Evolutionary conservation across 371 early-diverging fungal species (phyloP), one percentile per base, ranked within the genome.

Genomic region (Parasitella parasitica): DNA sequence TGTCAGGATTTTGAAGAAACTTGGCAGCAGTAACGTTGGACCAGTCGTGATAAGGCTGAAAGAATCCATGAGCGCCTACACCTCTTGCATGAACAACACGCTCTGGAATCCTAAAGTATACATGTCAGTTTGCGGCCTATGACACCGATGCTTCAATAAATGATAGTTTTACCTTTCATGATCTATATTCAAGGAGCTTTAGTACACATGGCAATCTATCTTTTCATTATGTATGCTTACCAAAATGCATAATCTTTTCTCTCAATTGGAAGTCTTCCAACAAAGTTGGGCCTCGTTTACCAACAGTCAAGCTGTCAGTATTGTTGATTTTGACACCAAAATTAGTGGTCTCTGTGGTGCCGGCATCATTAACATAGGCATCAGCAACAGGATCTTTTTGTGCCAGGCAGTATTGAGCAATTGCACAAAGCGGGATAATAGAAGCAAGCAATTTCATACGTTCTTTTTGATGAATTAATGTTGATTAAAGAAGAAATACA

Each of bases 71-170:
- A 13, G 78, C 84, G 55, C 78, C 87, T 1, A 73, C 64, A 8
- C 85, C 86, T 32, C 79, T 54, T 11, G 86, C 84, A 68, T 86
- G 83, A 24, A 84, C 83, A 11, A 73, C 82, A 39, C 81, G 65
- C 55, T 86, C 84, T 39, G 86, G 83, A 28, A 86, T 83, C 53
- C 83, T 46, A 46, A n/a, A n/a, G n/a, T n/a, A n/a, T n/a, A n/a
- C n/a, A n/a, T n/a, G n/a, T n/a, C n/a, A n/a, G n/a, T n/a, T n/a
- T n/a, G n/a, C n/a, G n/a, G n/a, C n/a, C n/a, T n/a, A n/a, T n/a
- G n/a, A n/a, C n/a, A n/a, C n/a, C n/a, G n/a, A n/a, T n/a, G n/a
- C n/a, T n/a, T n/a, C n/a, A n/a, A n/a, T n/a, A n/a, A n/a, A n/a
- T n/a, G n/a, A n/a, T n/a, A n/a, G n/a, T n/a, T n/a, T n/a, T n/a